Percentiles rank a stretch among this genome's conserved stretches.
phyloP scores from a whole-genome alignment of 1,284 basidiomycete species.

The Mycosarcoma maydis region DNA sequence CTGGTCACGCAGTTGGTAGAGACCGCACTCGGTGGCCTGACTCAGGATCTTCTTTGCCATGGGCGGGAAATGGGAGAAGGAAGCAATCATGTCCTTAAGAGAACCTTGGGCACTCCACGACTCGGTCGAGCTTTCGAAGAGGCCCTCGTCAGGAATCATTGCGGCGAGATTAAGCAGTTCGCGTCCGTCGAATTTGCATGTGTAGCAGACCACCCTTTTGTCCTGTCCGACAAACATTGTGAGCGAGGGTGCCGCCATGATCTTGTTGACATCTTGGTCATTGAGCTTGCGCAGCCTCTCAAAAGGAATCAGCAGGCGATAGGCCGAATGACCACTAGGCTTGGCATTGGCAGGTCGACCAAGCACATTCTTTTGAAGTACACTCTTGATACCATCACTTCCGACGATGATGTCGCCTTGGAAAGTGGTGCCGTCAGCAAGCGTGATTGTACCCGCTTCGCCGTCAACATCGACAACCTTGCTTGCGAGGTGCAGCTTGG shows the following conservation, averaged over 20 bases:
- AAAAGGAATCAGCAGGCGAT: conserved; percentile 51
- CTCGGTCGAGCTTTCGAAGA: conserved; percentile 54
- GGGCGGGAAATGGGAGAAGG: conserved; percentile 50
- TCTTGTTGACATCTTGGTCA: conserved; percentile 44
- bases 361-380: conserved; percentile 66
- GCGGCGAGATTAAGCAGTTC: conserved; percentile 20
- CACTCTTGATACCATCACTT: conserved; percentile 67
- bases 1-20: conserved; percentile 65
- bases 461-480: conserved; percentile 44
- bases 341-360: conserved; percentile 32
- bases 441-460: conserved; percentile 42
- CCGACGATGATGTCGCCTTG: conserved; percentile 59
- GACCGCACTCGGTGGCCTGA: conserved; percentile 44
- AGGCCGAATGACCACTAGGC: conserved; percentile 60
- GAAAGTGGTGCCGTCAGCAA: conserved; percentile 46
- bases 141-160: conserved; percentile 48
- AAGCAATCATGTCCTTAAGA: conserved; percentile 43
- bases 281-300: conserved; percentile 41
- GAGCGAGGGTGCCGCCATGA: conserved; percentile 51
- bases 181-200: conserved; percentile 2
- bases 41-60: conserved; percentile 72
- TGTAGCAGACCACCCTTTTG: conserved; percentile 48
- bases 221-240: conserved; percentile 57
- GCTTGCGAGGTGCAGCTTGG: conserved; percentile 25
- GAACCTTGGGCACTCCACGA: conserved; percentile 57